A percentile compares a stretch with the other conserved stretches of the same genome.
Conservation (phyloP, 495 filamentous ascomycete species). For the Pyrenopolyporus hunteri region DNA sequence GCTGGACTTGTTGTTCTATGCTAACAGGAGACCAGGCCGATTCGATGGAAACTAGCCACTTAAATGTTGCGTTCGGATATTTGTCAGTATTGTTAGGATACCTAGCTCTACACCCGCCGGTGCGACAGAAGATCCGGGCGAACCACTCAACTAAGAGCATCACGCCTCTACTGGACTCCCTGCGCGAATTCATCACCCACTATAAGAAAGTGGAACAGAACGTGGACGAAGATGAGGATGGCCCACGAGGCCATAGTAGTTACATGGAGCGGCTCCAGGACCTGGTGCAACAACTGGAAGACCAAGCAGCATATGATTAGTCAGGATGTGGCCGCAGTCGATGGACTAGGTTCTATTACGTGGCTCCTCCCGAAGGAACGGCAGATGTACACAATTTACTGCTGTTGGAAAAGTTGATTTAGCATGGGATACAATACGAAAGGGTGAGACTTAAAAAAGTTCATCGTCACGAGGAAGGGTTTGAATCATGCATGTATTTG, state of each 20-base stretch:
- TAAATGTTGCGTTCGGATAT: conserved; percentile 90
- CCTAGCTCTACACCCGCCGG: conserved; percentile 67
- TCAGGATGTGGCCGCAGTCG: not conserved
- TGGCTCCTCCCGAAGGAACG: conserved; percentile 4
- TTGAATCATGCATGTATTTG: too few species aligned
- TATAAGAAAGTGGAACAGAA: conserved; percentile 74
- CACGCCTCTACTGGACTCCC: conserved; percentile 69
- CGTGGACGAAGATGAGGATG: conserved; percentile 54
- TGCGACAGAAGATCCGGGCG: conserved; percentile 55
- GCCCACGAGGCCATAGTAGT: conserved; percentile 50
- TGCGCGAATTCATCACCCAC: conserved; percentile 83
- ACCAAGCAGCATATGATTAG: conserved; percentile 32
- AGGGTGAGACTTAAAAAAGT: not conserved
- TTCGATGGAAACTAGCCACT: conserved; percentile 80
- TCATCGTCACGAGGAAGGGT: not conserved
- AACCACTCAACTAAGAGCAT: conserved; percentile 66
- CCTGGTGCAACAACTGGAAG: conserved; percentile 55
- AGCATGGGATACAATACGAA: conserved; percentile 5
- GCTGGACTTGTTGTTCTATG: conserved; percentile 7
- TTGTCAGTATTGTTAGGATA: conserved; percentile 84
- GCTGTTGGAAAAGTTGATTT: conserved; percentile 11
- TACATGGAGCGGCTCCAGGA: conserved; percentile 66
- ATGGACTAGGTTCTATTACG: not conserved
- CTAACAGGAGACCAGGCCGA: conserved; percentile 64
- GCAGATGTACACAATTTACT: conserved; percentile 14